Evolutionary conservation across 2,329 filamentous ascomycete species (phyloP).

Genomic region (Rugonectria rugulosa): DNA sequence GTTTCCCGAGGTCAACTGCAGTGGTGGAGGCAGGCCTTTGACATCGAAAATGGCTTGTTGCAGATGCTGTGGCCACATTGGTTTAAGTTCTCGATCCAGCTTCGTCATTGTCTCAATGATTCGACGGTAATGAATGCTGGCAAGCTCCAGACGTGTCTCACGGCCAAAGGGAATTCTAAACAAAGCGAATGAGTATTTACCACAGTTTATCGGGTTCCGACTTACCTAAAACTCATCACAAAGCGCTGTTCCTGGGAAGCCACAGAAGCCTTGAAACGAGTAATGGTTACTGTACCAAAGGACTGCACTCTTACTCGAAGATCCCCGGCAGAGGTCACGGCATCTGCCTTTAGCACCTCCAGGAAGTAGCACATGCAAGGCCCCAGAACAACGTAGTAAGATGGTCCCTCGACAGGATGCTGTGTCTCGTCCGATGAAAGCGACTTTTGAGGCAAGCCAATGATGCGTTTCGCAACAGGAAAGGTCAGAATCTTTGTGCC

Average conservation of each 20-base stretch:
- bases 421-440: constrained; percentile 53
- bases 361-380: constrained; percentile 61
- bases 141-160: constrained; percentile 57
- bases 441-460: constrained; percentile 49
- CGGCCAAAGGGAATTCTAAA: constrained; percentile 51
- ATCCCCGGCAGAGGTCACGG: constrained; percentile 53
- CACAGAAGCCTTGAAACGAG: constrained; percentile 59
- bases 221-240: constrained; percentile 62
- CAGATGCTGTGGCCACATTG: constrained; percentile 64
- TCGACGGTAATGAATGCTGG: constrained; percentile 61
- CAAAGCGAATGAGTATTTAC: neutral
- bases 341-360: constrained; percentile 56
- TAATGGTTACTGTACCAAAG: constrained; percentile 61
- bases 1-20: constrained; percentile 62
- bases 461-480: constrained; percentile 58
- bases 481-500: constrained; percentile 52
- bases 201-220: neutral
- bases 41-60: constrained; percentile 62
- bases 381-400: constrained; percentile 63
- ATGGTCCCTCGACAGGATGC: constrained; percentile 57
- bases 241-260: constrained; percentile 63
- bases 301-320: constrained; percentile 57
- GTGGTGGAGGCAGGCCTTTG: constrained; percentile 58
- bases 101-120: constrained; percentile 63
- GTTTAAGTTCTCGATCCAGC: constrained; percentile 63